These are phyloP conservation scores for Stachybotrys echinatus DNA, from an alignment of 2,329 filamentous ascomycete genomes.

Conservation along the genomic window DNA sequence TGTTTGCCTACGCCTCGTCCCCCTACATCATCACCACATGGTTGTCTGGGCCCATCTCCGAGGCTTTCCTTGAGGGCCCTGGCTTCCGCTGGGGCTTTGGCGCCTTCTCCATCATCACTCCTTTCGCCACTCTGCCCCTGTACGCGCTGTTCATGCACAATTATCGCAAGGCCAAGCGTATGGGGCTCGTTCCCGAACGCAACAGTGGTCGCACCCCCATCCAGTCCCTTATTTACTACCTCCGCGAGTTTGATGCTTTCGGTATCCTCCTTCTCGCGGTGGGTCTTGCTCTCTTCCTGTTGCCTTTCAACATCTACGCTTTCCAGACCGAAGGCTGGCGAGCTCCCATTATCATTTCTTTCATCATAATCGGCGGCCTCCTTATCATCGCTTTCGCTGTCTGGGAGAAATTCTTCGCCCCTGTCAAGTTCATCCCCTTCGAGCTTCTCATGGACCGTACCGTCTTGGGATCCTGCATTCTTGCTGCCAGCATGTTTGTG, in stretches of 20 bases:
- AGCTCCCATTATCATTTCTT: slow-evolving; percentile 32
- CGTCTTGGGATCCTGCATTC: slow-evolving; percentile 36
- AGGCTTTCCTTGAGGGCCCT: slow-evolving; percentile 14
- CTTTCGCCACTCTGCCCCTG: no score
- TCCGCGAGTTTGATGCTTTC: slow-evolving; percentile 17
- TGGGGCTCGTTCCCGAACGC: slow-evolving; percentile 6
- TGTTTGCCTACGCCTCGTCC: slow-evolving; percentile 22
- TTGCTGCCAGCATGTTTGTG: slow-evolving; percentile 28
- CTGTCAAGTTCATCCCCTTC: slow-evolving; percentile 49
- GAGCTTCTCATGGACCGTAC: slow-evolving; percentile 40
- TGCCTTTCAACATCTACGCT: slow-evolving; percentile 38
- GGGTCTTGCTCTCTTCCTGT: slow-evolving; percentile 49
- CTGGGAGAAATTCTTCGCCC: slow-evolving; percentile 51
- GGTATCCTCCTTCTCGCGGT: slow-evolving; percentile 52
- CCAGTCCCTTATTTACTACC: background rate
- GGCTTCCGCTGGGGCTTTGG: slow-evolving; percentile 40
- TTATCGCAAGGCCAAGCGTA: slow-evolving; percentile 12
- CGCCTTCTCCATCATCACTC: slow-evolving; percentile 54
- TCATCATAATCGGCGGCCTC: slow-evolving; percentile 40
- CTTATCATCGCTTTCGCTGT: slow-evolving; percentile 40
- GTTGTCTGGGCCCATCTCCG: slow-evolving; percentile 19
- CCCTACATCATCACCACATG: slow-evolving; percentile 31
- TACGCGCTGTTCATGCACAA: background rate
- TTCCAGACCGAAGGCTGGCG: slow-evolving; percentile 27
- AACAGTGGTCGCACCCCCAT: slow-evolving; percentile 9